A percentile compares a stretch with the other conserved stretches of the same genome.
Evolutionary conservation across 495 filamentous ascomycete species (phyloP).

Genomic region (Apiosordaria backusii): DNA sequence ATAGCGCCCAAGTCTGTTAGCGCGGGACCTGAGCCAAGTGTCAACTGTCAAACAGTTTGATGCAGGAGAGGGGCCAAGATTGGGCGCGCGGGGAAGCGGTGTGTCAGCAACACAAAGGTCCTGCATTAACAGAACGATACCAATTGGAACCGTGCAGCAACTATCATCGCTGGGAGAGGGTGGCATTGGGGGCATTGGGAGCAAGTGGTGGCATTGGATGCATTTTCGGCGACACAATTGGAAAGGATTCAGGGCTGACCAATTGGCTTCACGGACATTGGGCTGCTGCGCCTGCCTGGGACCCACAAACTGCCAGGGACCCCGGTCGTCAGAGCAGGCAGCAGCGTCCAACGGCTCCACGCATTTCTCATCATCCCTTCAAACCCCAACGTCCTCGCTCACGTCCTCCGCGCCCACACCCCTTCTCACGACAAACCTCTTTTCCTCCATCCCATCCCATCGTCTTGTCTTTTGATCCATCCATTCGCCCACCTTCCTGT

Average conservation of each 20-base stretch:
- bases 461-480: no score
- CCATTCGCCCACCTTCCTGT: conserved; percentile 12
- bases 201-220: conserved; percentile 22
- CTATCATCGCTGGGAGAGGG: conserved; percentile 12
- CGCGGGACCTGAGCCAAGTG: neutral
- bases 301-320: conserved; percentile 21
- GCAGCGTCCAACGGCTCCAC: conserved; percentile 27
- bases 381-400: neutral
- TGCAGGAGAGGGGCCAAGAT: neutral
- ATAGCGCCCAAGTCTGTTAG: conserved; percentile 4
- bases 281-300: conserved; percentile 29
- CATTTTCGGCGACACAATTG: conserved; percentile 14
- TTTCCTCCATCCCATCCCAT: conserved; percentile 12
- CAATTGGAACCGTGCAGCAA: conserved; percentile 3
- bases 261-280: conserved; percentile 15
- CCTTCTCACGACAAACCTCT: conserved; percentile 18
- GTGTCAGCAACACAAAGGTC: conserved; percentile 4
- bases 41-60: neutral
- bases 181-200: neutral
- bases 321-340: conserved; percentile 32
- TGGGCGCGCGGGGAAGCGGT: neutral
- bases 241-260: conserved; percentile 29
- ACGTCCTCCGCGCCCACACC: conserved; percentile 5
- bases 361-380: conserved; percentile 37
- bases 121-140: conserved; percentile 17